Evolutionary conservation across 164 flowering plant species (phyloP).

Genomic region (Paratinospora sagittata): DNA sequence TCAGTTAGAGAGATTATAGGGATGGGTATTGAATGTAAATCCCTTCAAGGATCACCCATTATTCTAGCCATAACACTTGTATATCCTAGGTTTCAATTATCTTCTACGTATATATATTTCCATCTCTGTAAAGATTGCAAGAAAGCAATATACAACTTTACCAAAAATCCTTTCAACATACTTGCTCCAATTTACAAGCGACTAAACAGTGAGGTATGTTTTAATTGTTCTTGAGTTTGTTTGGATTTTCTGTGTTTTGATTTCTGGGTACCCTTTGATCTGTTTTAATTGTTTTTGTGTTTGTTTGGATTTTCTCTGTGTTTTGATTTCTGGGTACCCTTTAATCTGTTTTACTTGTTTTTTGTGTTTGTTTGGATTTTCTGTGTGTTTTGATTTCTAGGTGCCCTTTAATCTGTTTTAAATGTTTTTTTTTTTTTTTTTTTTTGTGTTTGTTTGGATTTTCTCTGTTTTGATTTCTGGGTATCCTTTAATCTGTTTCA

Average conservation of each 20-base stretch:
- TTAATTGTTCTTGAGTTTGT: neutral
- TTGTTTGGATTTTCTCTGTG: neutral
- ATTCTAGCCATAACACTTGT: too few relatives aligned
- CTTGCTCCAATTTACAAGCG: slow-evolving; percentile 32
- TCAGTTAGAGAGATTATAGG: too few relatives aligned
- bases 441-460: neutral
- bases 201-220: slow-evolving; percentile 13
- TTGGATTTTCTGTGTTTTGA: neutral
- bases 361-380: neutral
- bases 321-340: neutral
- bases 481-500: too few relatives aligned
- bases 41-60: too few relatives aligned
- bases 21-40: too few relatives aligned
- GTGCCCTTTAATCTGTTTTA: neutral
- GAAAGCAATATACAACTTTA: too few relatives aligned
- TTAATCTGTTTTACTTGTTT: neutral
- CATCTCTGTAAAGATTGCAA: too few relatives aligned
- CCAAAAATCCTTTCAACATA: too few relatives aligned
- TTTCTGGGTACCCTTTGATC: slow-evolving; percentile 1
- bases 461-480: neutral
- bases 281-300: neutral
- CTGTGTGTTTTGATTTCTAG: neutral
- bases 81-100: too few relatives aligned
- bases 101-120: too few relatives aligned
- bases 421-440: neutral